Evolutionary conservation across 331 rosid species (phyloP), one percentile per base, ranked within the genome.

Genomic region (Prunus yedoensis): DNA sequence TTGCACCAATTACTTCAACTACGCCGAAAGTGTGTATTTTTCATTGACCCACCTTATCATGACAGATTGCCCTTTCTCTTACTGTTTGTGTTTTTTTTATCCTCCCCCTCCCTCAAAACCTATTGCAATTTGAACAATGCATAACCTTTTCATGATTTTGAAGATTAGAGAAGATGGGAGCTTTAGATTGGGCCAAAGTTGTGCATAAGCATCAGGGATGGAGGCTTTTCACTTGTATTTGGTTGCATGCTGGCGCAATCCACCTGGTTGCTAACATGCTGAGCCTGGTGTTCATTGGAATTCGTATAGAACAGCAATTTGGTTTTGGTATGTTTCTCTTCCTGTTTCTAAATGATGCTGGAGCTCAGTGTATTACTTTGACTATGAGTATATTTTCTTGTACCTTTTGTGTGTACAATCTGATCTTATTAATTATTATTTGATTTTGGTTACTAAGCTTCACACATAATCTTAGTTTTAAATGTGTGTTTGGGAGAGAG

Each of bases 211-310:
- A 87, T 82, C 91, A 91, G 68, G 90, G 80, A 56, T 94, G 97
- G 98, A 87, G 98, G 80, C 91, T 94, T 52, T 16, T 91, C 74
- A 86, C 90, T 58, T 91, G 93, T 86, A 80, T 90, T 59, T 94
- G 98, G 98, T 79, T 90, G 67, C 98, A 94, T 67, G 98, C 98
- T 53, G 98, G 98, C 47, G 41, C 86, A 53, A 76, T 94, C 74
- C 97, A 94, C 78, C 85, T 91, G 78, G 80, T 83, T 9, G 94
- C 87, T 3, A 94, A 91, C 79, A 88, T 91, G 97, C 57, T 91
- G 63, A 89, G 97, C 81, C 86, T 91, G n/a, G 74, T 94, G 74
- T 91, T 94, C 80, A 87, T 91, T 45, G 97, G 98, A 15, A 88
- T 90, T 80, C 96, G 97, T 68, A 85, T 91, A 4, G 98, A 91